Evolutionary conservation across 2,329 filamentous ascomycete genomes (phyloP), one percentile per base, ranked within the genome.

Genomic region (Chaetomium globosum): DNA sequence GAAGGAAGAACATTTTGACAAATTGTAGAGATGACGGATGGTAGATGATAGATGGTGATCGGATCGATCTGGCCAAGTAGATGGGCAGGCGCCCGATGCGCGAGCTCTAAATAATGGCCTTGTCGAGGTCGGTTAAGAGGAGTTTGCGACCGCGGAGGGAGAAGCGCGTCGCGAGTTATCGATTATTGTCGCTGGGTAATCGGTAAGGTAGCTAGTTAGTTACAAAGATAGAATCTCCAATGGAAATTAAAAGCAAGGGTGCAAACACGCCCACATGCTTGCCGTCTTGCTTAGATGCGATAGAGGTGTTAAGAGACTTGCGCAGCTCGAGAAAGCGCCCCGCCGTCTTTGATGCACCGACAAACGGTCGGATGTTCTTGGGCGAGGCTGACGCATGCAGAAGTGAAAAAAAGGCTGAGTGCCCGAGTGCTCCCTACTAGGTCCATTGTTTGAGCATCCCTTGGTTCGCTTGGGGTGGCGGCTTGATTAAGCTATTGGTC

Each of bases 1-100:
- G 92, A 70, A 99, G 91, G 82, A 99, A 99, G 80, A 98, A 99
- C 95, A 99, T 99, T 73, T 69, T 80, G 78, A 69, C 53, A 30
- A 55, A 5, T 36, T 1, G 53, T 28, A 16, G 23, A 9, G 51
- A n/a, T 4, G 51, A 6, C 12, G 33, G 33, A 26, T 26, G 26
- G 4, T 26, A 26, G 26, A 26, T 26, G 26, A 26, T 10, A 12
- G 33, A 19, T 4, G 60, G 16, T 23, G 9, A 3, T 33, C 6
- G 16, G 39, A 19, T 49, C 39, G 19, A 13, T 19, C 10, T 23
- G 4, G 43, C 0, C 19, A 10, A 7, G 19, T 12, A 2, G 12
- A 28, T 23, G 28, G 5, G 19, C 5, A 1, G 3, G 43, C 26
- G 19, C 39, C 26, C 13, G 7, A 10, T 59, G 54, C 16, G 46